Percentiles rank a stretch among this genome's conserved stretches.
These are phyloP conservation scores for Mediolabrus comicus DNA, from an alignment of 108 stramenopile species.

Conservation along the genomic window DNA sequence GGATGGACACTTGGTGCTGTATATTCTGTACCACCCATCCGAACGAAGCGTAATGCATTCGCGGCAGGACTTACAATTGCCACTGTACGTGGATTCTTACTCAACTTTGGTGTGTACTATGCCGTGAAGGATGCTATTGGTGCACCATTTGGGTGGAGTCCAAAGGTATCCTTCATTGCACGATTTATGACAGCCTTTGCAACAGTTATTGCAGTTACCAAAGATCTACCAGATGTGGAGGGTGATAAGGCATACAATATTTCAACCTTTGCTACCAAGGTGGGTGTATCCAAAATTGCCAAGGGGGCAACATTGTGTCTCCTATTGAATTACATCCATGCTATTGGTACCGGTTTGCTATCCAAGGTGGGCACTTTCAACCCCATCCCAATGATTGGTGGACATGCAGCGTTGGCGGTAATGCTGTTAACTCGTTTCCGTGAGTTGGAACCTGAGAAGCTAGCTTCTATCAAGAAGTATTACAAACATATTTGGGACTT, in stretches of 20 bases:
- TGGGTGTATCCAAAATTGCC: constrained; percentile 85
- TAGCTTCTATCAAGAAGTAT: constrained; percentile 82
- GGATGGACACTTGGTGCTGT: constrained; percentile 86
- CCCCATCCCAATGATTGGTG: constrained; percentile 87
- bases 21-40: constrained; percentile 93
- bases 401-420: constrained; percentile 71
- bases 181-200: constrained; percentile 96
- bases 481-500: constrained; percentile 98
- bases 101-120: constrained; percentile 97
- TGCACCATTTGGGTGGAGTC: constrained; percentile 88
- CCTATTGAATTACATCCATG: constrained; percentile 85
- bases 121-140: constrained; percentile 95
- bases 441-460: constrained; percentile 77
- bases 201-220: constrained; percentile 92
- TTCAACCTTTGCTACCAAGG: constrained; percentile 85
- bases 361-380: constrained; percentile 72
- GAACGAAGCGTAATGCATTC: constrained; percentile 90
- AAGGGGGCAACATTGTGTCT: constrained; percentile 80
- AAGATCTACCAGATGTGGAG: constrained; percentile 95
- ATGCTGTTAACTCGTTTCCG: constrained; percentile 60
- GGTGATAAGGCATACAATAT: constrained; percentile 91
- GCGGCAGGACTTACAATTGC: constrained; percentile 93
- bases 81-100: constrained; percentile 91
- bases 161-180: constrained; percentile 91
- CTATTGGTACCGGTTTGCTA: constrained; percentile 73